Evolutionary conservation across 176 grass and related monocot genomes (phyloP).

Genomic region (Carex pumila): DNA sequence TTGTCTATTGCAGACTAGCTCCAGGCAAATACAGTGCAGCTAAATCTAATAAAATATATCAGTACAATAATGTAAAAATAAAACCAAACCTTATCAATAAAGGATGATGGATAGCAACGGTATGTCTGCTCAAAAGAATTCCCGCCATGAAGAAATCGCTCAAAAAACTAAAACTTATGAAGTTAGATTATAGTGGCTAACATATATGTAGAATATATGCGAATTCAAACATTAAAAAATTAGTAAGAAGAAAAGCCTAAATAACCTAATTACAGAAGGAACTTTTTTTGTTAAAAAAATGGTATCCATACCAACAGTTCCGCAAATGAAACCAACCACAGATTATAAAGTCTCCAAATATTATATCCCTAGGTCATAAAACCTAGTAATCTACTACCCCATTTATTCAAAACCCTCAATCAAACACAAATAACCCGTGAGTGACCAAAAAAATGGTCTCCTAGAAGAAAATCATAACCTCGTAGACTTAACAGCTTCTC

Average conservation of each 20-base stretch:
- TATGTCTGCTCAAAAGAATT: conserved; percentile 71
- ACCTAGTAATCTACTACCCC: neutral
- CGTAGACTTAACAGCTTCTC: neutral
- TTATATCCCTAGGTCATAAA: neutral
- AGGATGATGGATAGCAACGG: conserved; percentile 69
- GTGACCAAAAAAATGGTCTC: neutral
- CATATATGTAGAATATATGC: neutral
- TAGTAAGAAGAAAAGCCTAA: neutral
- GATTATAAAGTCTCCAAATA: neutral
- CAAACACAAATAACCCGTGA: neutral
- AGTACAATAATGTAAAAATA: neutral
- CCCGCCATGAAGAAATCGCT: conserved; percentile 40
- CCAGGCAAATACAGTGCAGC: neutral
- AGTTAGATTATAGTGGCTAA: neutral
- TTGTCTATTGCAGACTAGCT: neutral
- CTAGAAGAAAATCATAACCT: neutral
- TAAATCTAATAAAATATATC: neutral
- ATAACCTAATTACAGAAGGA: neutral
- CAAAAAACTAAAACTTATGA: conserved; percentile 40
- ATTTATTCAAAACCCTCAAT: neutral
- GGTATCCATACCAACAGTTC: neutral
- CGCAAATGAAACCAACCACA: neutral
- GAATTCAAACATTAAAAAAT: neutral
- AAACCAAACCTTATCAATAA: conserved; percentile 71
- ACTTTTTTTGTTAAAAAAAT: neutral